Conservation (phyloP, 108 stramenopile species). For the Fragilaria crotonensis region DNA sequence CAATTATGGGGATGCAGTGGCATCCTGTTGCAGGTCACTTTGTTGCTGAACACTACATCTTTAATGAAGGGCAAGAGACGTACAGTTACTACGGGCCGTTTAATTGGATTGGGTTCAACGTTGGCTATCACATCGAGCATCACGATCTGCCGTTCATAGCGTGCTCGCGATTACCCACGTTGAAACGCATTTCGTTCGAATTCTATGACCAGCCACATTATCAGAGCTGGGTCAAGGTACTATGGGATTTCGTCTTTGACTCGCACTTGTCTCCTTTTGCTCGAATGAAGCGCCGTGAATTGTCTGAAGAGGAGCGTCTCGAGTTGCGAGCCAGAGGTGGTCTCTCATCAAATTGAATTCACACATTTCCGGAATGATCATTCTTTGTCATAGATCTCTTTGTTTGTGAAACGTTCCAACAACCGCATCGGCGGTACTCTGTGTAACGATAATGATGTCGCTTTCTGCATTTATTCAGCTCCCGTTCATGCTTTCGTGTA, state of each 20-base stretch:
- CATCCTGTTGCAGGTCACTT: constrained; percentile 97
- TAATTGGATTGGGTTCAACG: constrained; percentile 90
- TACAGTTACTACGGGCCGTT: constrained; percentile 93
- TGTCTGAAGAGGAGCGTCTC: no score
- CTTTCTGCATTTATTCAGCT: no score
- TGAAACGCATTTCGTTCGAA: constrained; percentile 77
- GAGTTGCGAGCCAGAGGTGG: no score
- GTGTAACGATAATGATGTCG: no score
- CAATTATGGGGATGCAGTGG: constrained; percentile 77
- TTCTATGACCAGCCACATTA: constrained; percentile 83
- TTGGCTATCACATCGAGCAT: constrained; percentile 97
- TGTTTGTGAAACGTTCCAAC: no score
- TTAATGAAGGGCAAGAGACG: constrained; percentile 79
- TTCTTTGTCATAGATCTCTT: no score
- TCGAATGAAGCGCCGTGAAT: constrained; percentile 77
- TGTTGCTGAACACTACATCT: constrained; percentile 91
- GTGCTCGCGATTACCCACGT: constrained; percentile 67
- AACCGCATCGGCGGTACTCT: no score
- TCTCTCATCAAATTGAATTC: no score
- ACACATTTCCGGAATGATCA: no score
- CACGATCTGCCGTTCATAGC: constrained; percentile 91
- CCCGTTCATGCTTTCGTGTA: no score
- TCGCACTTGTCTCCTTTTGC: constrained; percentile 69
- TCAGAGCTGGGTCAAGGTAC: constrained; percentile 73
- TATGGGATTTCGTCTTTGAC: constrained; percentile 80